Conservation (phyloP, 2,329 filamentous ascomycete species). For the Claviceps africana region DNA sequence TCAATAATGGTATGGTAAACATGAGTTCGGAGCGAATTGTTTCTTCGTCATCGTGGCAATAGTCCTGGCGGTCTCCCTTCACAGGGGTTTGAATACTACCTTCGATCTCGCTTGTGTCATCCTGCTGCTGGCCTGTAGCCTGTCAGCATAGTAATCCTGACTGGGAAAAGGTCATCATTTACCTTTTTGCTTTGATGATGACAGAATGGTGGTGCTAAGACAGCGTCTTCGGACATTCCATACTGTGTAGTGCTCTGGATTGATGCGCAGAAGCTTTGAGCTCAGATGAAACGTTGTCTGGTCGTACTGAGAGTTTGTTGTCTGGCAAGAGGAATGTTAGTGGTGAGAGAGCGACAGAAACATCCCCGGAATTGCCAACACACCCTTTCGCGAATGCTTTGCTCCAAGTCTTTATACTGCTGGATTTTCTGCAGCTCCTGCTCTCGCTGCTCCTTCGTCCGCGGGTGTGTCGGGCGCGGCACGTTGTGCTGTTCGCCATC, state of each 20-base stretch:
- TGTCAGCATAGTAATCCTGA: background rate
- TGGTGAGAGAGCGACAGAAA: background rate
- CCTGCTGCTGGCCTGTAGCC: background rate
- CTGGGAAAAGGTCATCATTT: background rate
- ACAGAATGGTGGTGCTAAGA: conserved; percentile 31
- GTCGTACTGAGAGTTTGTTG: background rate
- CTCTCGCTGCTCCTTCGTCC: conserved; percentile 51
- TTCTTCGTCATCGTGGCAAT: conserved; percentile 1
- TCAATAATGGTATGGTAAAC: conserved; percentile 73
- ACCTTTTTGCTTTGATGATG: background rate
- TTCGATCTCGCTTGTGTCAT: background rate
- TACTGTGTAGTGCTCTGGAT: conserved; percentile 82
- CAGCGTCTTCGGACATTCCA: conserved; percentile 77
- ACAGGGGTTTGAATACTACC: background rate
- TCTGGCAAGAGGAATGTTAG: background rate
- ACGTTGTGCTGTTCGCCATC: conserved; percentile 41
- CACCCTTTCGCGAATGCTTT: conserved; percentile 35
- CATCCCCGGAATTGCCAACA: background rate
- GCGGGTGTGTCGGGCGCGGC: conserved; percentile 44
- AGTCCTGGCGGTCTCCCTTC: background rate
- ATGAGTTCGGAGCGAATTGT: conserved; percentile 58
- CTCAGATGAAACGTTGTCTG: conserved; percentile 9
- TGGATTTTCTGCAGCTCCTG: conserved; percentile 59
- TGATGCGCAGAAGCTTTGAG: conserved; percentile 58
- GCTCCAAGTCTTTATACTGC: conserved; percentile 55